Conservation (phyloP, 1,139 yeast species). For the Arxiozyma slooffiae region DNA sequence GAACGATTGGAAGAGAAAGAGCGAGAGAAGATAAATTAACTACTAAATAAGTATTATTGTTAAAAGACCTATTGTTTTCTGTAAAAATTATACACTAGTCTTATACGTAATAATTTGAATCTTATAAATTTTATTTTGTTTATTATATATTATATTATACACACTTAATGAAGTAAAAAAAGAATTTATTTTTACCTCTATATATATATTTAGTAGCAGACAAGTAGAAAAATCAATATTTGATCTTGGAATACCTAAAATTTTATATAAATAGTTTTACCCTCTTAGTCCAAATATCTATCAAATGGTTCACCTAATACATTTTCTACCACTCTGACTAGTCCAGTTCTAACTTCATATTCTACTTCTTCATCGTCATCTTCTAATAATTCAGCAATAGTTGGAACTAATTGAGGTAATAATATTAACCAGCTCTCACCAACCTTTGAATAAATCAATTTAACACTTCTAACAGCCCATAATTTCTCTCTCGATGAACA, state of each 20-base stretch:
- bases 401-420: constrained; percentile 90
- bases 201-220: background rate
- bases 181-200: too few relatives aligned
- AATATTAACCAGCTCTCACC: constrained; percentile 91
- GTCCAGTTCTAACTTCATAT: constrained; percentile 80
- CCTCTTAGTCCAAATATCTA: constrained; percentile 62
- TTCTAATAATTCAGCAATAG: constrained; percentile 87
- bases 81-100: background rate
- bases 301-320: constrained; percentile 93
- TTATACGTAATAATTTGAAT: background rate
- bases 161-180: too few relatives aligned
- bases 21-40: background rate
- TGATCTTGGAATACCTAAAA: too few relatives aligned
- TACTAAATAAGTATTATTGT: too few relatives aligned
- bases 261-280: background rate
- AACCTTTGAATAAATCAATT: constrained; percentile 74
- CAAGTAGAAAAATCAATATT: background rate
- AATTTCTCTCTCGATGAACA: constrained; percentile 51
- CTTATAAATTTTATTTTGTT: too few relatives aligned
- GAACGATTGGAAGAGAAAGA: background rate
- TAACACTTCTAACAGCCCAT: constrained; percentile 76
- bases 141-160: background rate
- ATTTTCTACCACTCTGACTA: constrained; percentile 82
- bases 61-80: too few relatives aligned
- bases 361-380: constrained; percentile 94